Percentiles rank a stretch among this genome's conserved stretches.
phyloP scores from a whole-genome alignment of 2,329 filamentous ascomycete species.

The Colletotrichum navitas region DNA sequence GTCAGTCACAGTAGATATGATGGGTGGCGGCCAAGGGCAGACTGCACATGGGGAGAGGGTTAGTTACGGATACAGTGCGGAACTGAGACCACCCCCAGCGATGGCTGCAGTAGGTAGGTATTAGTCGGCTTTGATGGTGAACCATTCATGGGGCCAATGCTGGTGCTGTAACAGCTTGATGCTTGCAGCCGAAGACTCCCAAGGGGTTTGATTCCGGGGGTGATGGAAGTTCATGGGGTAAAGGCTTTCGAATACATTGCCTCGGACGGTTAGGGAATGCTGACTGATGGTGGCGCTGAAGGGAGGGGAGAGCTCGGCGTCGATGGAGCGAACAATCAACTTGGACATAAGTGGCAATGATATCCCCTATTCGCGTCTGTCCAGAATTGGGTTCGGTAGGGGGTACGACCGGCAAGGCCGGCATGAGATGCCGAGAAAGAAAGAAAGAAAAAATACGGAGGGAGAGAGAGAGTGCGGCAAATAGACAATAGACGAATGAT shows the following conservation, averaged over 20 bases:
- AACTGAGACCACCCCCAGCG: background rate
- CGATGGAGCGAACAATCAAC: background rate
- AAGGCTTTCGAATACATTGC: constrained; percentile 3
- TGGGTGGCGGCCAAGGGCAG: background rate
- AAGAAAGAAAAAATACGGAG: too few relatives aligned
- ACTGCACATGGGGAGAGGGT: background rate
- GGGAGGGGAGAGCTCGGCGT: background rate
- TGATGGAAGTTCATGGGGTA: background rate
- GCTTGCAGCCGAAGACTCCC: constrained; percentile 20
- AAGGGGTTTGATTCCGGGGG: background rate
- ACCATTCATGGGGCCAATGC: constrained; percentile 1
- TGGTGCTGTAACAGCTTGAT: constrained; percentile 21
- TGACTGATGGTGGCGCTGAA: background rate
- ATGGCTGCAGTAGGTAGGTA: background rate
- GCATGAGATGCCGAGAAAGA: background rate
- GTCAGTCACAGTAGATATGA: background rate
- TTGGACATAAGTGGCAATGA: background rate
- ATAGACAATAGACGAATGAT: background rate
- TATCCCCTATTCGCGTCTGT: background rate
- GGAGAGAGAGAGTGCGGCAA: background rate
- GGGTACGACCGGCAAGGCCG: background rate
- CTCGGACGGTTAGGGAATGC: background rate
- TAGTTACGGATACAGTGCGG: background rate
- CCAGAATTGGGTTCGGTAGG: background rate
- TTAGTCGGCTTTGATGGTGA: constrained; percentile 6